Conservation (phyloP, 305 asterid species). For the Salvia sclarea region DNA sequence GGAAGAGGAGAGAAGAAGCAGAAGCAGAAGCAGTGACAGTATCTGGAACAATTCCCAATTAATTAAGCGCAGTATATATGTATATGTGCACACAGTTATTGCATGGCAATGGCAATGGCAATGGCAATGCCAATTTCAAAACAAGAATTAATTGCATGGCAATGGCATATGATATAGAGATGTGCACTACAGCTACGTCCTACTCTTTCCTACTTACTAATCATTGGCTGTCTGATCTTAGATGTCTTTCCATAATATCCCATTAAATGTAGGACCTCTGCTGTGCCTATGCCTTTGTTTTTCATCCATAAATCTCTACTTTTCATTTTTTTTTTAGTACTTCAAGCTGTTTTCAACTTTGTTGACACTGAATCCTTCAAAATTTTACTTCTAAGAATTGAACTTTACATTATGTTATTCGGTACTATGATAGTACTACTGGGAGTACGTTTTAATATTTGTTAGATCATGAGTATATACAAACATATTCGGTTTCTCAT, state of each 20-base stretch:
- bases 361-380: too few relatives aligned
- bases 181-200: constrained; percentile 33
- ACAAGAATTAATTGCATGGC: not conserved
- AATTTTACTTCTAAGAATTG: too few relatives aligned
- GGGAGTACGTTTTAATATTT: too few relatives aligned
- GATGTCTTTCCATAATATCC: not conserved
- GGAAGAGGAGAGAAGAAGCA: constrained; percentile 5
- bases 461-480: too few relatives aligned
- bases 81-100: not conserved
- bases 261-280: not conserved
- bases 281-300: not conserved
- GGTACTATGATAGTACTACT: too few relatives aligned
- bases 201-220: not conserved
- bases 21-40: not conserved
- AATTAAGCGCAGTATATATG: not conserved
- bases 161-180: too few relatives aligned
- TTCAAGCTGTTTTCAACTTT: too few relatives aligned
- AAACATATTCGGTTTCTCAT: too few relatives aligned
- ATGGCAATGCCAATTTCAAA: too few relatives aligned
- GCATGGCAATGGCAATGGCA: too few relatives aligned
- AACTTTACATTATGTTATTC: too few relatives aligned
- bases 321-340: too few relatives aligned
- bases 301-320: not conserved
- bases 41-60: constrained; percentile 30
- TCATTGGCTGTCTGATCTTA: not conserved